phyloP scores from a whole-genome alignment of 78 protist species.

The Dictyostelium brefeldianum region DNA sequence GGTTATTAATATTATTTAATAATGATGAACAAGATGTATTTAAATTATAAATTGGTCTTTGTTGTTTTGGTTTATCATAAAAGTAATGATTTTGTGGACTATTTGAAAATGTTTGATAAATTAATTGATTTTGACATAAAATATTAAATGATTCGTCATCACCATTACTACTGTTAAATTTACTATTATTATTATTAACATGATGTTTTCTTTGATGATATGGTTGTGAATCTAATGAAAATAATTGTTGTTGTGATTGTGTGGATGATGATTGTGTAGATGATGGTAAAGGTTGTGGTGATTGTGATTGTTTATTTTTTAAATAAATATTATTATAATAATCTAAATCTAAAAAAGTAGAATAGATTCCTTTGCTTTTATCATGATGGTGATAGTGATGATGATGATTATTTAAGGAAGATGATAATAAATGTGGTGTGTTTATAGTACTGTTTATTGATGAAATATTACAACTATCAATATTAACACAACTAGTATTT shows the following conservation, averaged over 20 bases:
- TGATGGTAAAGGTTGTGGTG: background rate
- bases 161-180: background rate
- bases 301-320: background rate
- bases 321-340: slow-evolving; percentile 14
- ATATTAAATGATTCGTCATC: background rate
- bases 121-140: slow-evolving; percentile 7
- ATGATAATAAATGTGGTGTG: slow-evolving; percentile 1
- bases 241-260: background rate
- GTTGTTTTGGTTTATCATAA: background rate
- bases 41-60: background rate
- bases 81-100: background rate
- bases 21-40: background rate
- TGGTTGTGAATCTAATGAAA: background rate
- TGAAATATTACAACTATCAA: background rate
- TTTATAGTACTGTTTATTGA: background rate
- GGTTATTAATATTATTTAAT: no score
- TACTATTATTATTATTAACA: no score
- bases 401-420: background rate
- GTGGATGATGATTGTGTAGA: background rate
- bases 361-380: slow-evolving; percentile 16
- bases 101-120: background rate
- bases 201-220: slow-evolving; percentile 28
- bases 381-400: background rate
- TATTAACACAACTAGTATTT: background rate
- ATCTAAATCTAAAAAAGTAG: slow-evolving; percentile 21